phyloP scores from a whole-genome alignment of 2,329 filamentous ascomycete species.

The Neofusicoccum kwambonambiense region DNA sequence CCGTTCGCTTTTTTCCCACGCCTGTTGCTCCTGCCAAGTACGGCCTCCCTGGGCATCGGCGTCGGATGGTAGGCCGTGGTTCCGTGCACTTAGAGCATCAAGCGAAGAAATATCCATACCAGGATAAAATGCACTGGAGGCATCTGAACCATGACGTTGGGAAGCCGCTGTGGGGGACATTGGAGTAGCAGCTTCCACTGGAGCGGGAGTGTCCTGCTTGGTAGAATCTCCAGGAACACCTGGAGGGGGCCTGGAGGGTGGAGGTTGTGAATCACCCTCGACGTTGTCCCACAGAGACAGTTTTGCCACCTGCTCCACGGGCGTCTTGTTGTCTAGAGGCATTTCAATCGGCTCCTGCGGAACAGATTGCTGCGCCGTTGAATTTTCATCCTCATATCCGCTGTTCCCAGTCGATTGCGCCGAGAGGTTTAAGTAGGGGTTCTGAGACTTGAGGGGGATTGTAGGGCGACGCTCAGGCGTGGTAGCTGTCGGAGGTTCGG shows the following conservation, averaged over 20 bases:
- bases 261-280: constrained; percentile 19
- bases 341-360: constrained; percentile 40
- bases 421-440: constrained; percentile 43
- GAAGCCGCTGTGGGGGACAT: constrained; percentile 18
- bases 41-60: constrained; percentile 20
- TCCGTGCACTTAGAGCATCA: constrained; percentile 29
- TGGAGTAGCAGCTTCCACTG: background rate
- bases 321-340: constrained; percentile 41
- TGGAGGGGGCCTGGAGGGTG: constrained; percentile 5
- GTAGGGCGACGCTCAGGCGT: constrained; percentile 22
- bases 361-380: constrained; percentile 26
- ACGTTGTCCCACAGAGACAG: constrained; percentile 32
- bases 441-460: constrained; percentile 39
- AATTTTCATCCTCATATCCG: constrained; percentile 37
- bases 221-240: background rate
- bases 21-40: constrained; percentile 34
- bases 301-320: constrained; percentile 39
- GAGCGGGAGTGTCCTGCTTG: background rate
- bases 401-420: constrained; percentile 36
- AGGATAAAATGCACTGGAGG: constrained; percentile 30
- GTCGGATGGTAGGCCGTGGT: constrained; percentile 24
- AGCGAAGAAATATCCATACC: constrained; percentile 30
- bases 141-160: constrained; percentile 26
- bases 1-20: constrained; percentile 29
- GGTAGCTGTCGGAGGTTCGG: constrained; percentile 27